Base-by-base conservation (phyloP, 2,329 filamentous ascomycete genomes). In the Rhinocladiella mackenziei region DNA sequence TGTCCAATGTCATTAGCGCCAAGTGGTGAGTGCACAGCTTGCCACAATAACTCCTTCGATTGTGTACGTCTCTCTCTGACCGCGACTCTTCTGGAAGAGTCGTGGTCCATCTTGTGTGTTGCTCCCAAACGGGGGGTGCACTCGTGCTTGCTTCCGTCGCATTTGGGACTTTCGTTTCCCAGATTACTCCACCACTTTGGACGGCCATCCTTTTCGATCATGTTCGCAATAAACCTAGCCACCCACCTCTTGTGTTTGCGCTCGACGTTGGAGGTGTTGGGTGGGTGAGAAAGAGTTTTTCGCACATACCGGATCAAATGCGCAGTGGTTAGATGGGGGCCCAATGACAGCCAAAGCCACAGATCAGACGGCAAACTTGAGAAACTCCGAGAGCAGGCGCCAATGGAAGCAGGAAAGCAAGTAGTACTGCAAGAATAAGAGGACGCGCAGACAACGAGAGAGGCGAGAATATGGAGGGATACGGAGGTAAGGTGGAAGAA, bases 291-390 rank as follows among this genome's bases (percentile, higher is more conserved):
- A 22, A 37, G 30, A 41, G 29, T 26, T 46, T n/a, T 42, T 37
- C 36, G 30, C 33, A 54, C 51, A 30, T 54, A 54, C 51, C 51
- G 44, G 51, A 51, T 54, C 51, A 54, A 49, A 48, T 53, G 50
- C 50, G 46, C 46, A 48, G 46, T 52, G 50, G 43, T 49, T 47
- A 53, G 45, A 53, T 53, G 50, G 50, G 48, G 43, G 42, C 46
- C 41, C 49, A 50, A 50, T 48, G 31, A 50, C 38, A 53, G 45
- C 43, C 42, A 48, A 50, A 50, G 45, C 50, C 43, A 53, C 50
- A 50, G 50, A 53, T 53, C 46, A 46, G 43, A 49, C 42, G 32
- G 46, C 50, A 46, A 50, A 53, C 41, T 45, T 43, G 46, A 50
- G 46, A 20, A 53, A 50, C 50, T 50, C 50, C 50, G 50, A 53